Evolutionary conservation across 1,284 basidiomycete genomes (phyloP), one percentile per base, ranked within the genome.

Genomic region (Cutaneotrichosporon cavernicola): DNA sequence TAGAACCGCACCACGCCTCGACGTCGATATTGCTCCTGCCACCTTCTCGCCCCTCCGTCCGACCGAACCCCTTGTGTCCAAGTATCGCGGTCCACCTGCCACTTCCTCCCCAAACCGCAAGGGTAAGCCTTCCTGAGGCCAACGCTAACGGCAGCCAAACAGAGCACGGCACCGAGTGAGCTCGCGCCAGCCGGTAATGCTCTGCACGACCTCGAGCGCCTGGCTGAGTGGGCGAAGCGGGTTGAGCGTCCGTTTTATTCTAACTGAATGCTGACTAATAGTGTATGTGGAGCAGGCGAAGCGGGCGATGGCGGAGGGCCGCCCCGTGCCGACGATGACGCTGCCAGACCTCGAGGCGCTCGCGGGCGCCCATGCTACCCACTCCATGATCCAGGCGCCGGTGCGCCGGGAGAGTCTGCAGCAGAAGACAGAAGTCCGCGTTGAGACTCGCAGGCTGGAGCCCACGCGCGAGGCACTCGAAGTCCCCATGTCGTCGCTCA

Each of bases 241-340:
- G 73, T 80, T 51, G 79, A 81, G 59, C 68, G 73, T 73, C 60
- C 66, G 73, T 67, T 3, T 13, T 61, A 32, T 9, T n/a, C 18
- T 18, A 31, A 21, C 11, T 26, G 47, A 22, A 8, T 22, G n/a
- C 21, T 8, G 43, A 22, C 56, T 67, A 43, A 58, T 53, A 73
- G 69, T 61, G 40, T 77, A 80, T 36, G 77, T 81, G 38, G 75
- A 76, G 50, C 74, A 77, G 26, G 78, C 80, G n/a, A 72, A 77
- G 18, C 64, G 67, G 52, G 79, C 80, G 0, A 56, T 78, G 16
- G 71, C 72, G 1, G 79, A 77, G 57, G 79, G 76, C 22, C 71
- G 72, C 18, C 71, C 75, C 26, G 65, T 70, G 2, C 72, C 73
- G 68, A 70, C 50, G 67, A 73, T 65, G 69, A 70, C 74, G 65